Percentiles rank a stretch among this genome's conserved stretches.
Evolutionary conservation across 805 yeast species (phyloP).

Genomic region (Lachancea meyersii): DNA sequence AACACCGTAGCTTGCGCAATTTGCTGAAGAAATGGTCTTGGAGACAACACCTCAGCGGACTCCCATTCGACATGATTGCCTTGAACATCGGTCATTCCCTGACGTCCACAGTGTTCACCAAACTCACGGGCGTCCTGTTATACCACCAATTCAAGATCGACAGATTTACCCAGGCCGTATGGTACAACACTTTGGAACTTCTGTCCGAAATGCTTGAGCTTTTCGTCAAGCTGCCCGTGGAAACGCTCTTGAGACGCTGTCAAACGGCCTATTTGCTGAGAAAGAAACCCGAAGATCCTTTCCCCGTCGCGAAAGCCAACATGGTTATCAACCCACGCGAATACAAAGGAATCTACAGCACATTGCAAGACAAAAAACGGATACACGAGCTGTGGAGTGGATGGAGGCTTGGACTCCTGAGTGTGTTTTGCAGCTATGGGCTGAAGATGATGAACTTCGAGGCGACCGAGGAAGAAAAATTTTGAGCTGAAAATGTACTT

Average conservation of each 20-base stretch:
- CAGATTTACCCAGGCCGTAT: slow-evolving; percentile 52
- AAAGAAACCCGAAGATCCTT: slow-evolving; percentile 25
- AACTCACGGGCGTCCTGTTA: slow-evolving; percentile 59
- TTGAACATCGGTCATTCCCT: slow-evolving; percentile 68
- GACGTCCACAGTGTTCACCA: slow-evolving; percentile 52
- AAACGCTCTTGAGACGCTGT: slow-evolving; percentile 76
- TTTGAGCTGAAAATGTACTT: slow-evolving; percentile 23
- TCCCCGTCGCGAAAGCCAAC: slow-evolving; percentile 42
- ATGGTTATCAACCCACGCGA: slow-evolving; percentile 55
- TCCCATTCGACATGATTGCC: slow-evolving; percentile 53
- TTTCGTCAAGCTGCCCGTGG: slow-evolving; percentile 76
- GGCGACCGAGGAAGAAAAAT: slow-evolving; percentile 38
- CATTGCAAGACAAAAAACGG: slow-evolving; percentile 42
- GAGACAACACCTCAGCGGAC: slow-evolving; percentile 36
- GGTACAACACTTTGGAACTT: slow-evolving; percentile 55
- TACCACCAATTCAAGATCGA: slow-evolving; percentile 60
- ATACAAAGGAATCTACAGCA: slow-evolving; percentile 49
- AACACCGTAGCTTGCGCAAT: slow-evolving; percentile 64
- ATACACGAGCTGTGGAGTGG: slow-evolving; percentile 65
- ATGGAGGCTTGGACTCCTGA: slow-evolving; percentile 81
- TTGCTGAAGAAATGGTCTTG: slow-evolving; percentile 45
- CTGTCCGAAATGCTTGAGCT: slow-evolving; percentile 61
- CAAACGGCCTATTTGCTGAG: slow-evolving; percentile 61
- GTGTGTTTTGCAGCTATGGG: slow-evolving; percentile 80
- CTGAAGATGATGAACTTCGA: slow-evolving; percentile 48